These are phyloP conservation scores for Umbelopsis sp. DNA, from an alignment of 371 early-diverging fungal genomes.

Conservation along the genomic window DNA sequence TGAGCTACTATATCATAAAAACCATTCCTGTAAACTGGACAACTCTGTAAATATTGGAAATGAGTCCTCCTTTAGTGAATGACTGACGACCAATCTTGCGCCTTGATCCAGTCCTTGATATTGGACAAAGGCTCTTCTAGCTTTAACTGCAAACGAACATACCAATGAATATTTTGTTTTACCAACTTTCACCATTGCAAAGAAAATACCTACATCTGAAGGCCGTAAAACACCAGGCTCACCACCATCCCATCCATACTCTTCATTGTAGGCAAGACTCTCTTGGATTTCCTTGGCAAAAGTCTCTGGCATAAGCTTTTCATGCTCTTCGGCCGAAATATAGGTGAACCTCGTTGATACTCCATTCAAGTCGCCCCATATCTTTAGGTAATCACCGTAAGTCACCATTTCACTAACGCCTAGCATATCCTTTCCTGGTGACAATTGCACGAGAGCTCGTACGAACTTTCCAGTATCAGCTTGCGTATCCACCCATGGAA, in stretches of 20 bases:
- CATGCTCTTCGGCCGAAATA: not conserved
- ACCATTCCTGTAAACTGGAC: no score
- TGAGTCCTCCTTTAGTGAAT: no score
- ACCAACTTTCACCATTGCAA: no score
- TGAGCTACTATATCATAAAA: no score
- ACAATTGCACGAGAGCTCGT: not conserved
- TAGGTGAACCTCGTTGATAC: not conserved
- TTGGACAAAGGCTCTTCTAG: no score
- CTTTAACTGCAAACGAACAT: no score
- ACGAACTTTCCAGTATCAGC: slow-evolving; percentile 6
- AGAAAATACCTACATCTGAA: not conserved
- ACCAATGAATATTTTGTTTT: no score
- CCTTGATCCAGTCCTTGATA: no score
- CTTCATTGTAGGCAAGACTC: not conserved
- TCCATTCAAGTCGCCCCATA: not conserved
- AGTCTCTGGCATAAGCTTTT: not conserved
- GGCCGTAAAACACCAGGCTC: slow-evolving; percentile 1
- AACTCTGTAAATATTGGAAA: no score
- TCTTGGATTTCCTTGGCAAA: not conserved
- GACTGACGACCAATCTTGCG: no score
- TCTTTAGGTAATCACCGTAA: not conserved
- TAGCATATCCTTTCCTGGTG: not conserved
- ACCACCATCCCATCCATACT: slow-evolving; percentile 9
- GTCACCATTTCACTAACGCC: slow-evolving; percentile 1
- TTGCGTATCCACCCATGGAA: not conserved